Percentiles rank a stretch among this genome's conserved stretches.
Conservation (phyloP, 495 filamentous ascomycete genomes). For the Trichoderma reesei region DNA sequence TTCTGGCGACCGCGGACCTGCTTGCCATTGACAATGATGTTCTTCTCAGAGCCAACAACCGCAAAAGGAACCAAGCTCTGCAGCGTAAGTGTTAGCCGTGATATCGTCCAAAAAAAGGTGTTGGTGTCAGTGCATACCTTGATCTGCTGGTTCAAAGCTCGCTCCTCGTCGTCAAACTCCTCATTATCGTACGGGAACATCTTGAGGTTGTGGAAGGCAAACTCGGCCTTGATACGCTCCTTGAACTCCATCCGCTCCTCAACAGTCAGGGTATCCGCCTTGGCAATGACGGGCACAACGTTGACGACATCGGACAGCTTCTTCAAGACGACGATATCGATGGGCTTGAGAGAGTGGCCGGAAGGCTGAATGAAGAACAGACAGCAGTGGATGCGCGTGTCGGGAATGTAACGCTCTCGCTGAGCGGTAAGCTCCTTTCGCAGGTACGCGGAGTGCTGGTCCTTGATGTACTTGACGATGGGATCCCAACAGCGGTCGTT, state of each 20-base stretch:
- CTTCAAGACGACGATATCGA: conserved; percentile 98
- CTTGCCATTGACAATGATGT: conserved; percentile 93
- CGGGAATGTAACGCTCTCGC: conserved; percentile 97
- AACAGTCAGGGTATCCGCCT: conserved; percentile 90
- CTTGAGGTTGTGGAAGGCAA: conserved; percentile 97
- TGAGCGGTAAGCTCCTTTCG: conserved; percentile 99
- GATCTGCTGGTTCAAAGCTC: conserved; percentile 85
- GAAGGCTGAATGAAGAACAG: conserved; percentile 99
- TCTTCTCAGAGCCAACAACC: conserved; percentile 95
- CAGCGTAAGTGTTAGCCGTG: neutral
- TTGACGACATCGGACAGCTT: conserved; percentile 99
- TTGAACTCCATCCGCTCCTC: conserved; percentile 96
- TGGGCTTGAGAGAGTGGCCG: conserved; percentile 94
- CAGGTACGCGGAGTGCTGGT: conserved; percentile 99
- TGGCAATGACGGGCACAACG: conserved; percentile 97
- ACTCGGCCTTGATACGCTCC: conserved; percentile 98
- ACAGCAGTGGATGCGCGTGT: conserved; percentile 98
- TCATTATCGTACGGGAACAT: conserved; percentile 99
- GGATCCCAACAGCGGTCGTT: conserved; percentile 99
- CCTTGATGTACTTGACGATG: conserved; percentile 99
- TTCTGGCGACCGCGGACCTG: conserved; percentile 97
- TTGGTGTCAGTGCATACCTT: conserved; percentile 51
- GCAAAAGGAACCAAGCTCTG: conserved; percentile 95
- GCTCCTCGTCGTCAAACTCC: conserved; percentile 95
- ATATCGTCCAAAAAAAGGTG: neutral